These are phyloP conservation scores for Linum trigynum DNA, from an alignment of 345 rosid species.

Conservation along the genomic window DNA sequence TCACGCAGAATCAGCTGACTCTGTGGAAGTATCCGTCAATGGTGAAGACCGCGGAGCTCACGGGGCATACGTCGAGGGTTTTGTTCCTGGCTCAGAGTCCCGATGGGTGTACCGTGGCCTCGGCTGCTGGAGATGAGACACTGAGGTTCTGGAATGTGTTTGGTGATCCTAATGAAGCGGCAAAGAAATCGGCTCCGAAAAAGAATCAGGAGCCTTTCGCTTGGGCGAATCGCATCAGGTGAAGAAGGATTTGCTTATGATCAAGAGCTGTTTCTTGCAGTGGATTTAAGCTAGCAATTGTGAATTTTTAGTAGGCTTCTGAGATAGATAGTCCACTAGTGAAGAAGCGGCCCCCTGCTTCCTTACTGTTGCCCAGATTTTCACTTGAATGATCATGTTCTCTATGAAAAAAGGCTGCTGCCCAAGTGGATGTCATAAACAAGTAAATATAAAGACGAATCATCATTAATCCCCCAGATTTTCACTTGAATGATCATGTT, in stretches of 20 bases:
- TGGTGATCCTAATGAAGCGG: slow-evolving; percentile 41
- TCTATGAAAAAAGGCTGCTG: no score
- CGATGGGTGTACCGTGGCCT: slow-evolving; percentile 63
- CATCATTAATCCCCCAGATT: no score
- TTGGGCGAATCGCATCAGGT: slow-evolving; percentile 45
- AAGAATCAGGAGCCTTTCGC: slow-evolving; percentile 45
- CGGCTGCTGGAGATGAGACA: slow-evolving; percentile 76
- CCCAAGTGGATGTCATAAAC: no score
- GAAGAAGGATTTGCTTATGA: neutral
- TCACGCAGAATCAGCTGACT: slow-evolving; percentile 36
- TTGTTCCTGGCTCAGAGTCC: slow-evolving; percentile 63
- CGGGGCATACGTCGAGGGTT: slow-evolving; percentile 41
- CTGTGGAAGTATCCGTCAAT: slow-evolving; percentile 48
- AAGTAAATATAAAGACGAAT: no score
- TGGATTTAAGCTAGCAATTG: no score
- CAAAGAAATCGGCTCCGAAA: slow-evolving; percentile 38
- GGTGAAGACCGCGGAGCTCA: slow-evolving; percentile 42
- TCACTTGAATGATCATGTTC: no score
- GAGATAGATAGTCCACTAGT: no score
- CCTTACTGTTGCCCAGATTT: no score
- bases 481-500: no score
- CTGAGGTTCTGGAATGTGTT: slow-evolving; percentile 66
- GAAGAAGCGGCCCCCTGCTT: no score
- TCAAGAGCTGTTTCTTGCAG: no score
- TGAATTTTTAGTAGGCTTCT: no score